phyloP scores from a whole-genome alignment of 345 rosid species.

The Citrus trifoliata region DNA sequence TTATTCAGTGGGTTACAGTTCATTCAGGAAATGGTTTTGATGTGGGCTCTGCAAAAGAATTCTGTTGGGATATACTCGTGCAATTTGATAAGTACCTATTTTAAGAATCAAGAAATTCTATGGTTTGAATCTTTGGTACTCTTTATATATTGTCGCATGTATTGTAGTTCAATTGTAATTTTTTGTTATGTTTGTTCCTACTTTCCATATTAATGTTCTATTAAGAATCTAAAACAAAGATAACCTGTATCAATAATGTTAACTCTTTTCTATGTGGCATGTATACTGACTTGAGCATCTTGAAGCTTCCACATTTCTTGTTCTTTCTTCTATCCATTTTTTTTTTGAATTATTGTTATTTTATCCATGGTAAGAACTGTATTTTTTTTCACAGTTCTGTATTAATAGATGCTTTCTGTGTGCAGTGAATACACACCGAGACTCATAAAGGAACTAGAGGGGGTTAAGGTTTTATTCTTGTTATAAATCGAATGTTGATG shows the following conservation, averaged over 20 bases:
- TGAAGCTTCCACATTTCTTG: not conserved
- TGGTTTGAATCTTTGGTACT: not conserved
- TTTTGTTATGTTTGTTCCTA: not conserved
- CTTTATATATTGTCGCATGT: not conserved
- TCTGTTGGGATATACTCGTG: not conserved
- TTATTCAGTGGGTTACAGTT: not conserved
- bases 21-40: not conserved
- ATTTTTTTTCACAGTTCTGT: not conserved
- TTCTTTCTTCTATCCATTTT: not conserved
- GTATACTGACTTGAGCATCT: not conserved
- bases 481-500: conserved; percentile 8
- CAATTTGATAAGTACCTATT: not conserved
- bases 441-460: conserved; percentile 83
- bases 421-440: conserved; percentile 96
- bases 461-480: conserved; percentile 47
- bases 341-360: not conserved
- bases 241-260: not conserved
- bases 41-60: not conserved
- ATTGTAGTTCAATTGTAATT: not conserved
- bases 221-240: not conserved
- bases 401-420: conserved; percentile 16
- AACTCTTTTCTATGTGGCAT: not conserved
- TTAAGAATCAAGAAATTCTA: not conserved
- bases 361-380: not conserved
- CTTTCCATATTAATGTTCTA: not conserved